These are phyloP conservation scores for Sedum album DNA, from an alignment of 164 flowering plant species.

Conservation along the genomic window DNA sequence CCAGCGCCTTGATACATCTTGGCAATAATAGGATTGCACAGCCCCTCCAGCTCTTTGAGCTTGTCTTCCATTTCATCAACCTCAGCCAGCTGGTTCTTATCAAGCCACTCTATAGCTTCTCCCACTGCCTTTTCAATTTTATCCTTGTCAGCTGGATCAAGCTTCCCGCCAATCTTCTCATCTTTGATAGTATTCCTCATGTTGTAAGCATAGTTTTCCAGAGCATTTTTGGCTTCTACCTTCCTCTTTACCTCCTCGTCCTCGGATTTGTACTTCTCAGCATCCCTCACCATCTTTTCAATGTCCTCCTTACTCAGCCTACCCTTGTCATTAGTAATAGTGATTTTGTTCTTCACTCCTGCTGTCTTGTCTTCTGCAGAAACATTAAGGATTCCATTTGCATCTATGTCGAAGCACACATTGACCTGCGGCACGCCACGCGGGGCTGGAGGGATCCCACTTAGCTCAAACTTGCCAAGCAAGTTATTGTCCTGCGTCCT, in stretches of 20 bases:
- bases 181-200: slow-evolving; percentile 12
- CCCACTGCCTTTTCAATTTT: slow-evolving; percentile 30
- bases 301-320: slow-evolving; percentile 25
- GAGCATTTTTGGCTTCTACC: background rate
- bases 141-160: slow-evolving; percentile 23
- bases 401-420: slow-evolving; percentile 20
- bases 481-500: slow-evolving; percentile 24
- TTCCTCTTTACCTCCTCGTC: slow-evolving; percentile 4
- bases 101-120: slow-evolving; percentile 24
- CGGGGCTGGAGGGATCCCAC: slow-evolving; percentile 24
- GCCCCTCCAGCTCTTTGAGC: slow-evolving; percentile 27
- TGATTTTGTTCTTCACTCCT: slow-evolving; percentile 23
- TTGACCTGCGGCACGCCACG: slow-evolving; percentile 29
- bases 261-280: slow-evolving; percentile 17
- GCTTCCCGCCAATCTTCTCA: slow-evolving; percentile 25
- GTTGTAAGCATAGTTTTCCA: slow-evolving; percentile 1
- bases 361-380: slow-evolving; percentile 23
- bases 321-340: slow-evolving; percentile 25
- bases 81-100: slow-evolving; percentile 27
- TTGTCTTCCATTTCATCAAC: slow-evolving; percentile 29
- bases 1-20: slow-evolving; percentile 26
- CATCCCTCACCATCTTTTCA: slow-evolving; percentile 24
- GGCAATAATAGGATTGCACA: slow-evolving; percentile 28
- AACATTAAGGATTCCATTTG: slow-evolving; percentile 22
- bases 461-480: slow-evolving; percentile 23